Evolutionary conservation across 345 rosid species (phyloP), one percentile per base, ranked within the genome.

Genomic region (Euphorbia pulcherrima): DNA sequence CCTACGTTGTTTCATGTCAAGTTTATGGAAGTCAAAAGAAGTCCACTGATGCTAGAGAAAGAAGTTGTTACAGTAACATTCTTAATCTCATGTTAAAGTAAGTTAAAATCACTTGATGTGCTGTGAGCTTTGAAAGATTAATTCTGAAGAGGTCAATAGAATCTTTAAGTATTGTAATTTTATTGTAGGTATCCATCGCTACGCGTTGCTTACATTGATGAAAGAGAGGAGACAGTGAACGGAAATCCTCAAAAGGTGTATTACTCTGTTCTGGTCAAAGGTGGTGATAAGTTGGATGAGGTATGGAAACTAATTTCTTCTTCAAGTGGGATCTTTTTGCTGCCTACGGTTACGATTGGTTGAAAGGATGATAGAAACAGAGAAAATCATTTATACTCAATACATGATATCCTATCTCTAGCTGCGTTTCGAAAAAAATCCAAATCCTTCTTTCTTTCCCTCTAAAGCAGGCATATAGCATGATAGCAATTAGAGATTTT

Each of bases 1-100:
- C 97, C 41, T 94, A 91, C 74, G 97, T 94, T 62, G 99, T 94
- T 77, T 94, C 99, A 28, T 94, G 99, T 86, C 99, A 94, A 74
- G 28, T 91, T 47, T 88, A 88, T 81, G 99, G 99, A 29, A 73
- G 74, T 78, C 97, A 88, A 74, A 94, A 92, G 81, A 87, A 84
- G 78, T 83, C 97, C 7, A 55, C 72, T 68, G 90, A 92, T 44
- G 0, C 0, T 37, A 75, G 51, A 35, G 97, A 88, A 0, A 76
- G 95, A 27, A 83, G 87, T 74, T 78, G 88, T 78, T 91, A 91
- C 82, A 83, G 14, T 68, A 85, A 91, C 66, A 91, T 94, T 67
- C 64, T 94, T 72, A 87, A 78, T 77, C 97, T 94, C 77, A 94
- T 94, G 99, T 76, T 94, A 37, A 74, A 14, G 97, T 94, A 83